A percentile compares a stretch with the other conserved stretches of the same genome.
Evolutionary conservation across 2,329 filamentous ascomycete species (phyloP).

Genomic region (Paecilomyces sp.): DNA sequence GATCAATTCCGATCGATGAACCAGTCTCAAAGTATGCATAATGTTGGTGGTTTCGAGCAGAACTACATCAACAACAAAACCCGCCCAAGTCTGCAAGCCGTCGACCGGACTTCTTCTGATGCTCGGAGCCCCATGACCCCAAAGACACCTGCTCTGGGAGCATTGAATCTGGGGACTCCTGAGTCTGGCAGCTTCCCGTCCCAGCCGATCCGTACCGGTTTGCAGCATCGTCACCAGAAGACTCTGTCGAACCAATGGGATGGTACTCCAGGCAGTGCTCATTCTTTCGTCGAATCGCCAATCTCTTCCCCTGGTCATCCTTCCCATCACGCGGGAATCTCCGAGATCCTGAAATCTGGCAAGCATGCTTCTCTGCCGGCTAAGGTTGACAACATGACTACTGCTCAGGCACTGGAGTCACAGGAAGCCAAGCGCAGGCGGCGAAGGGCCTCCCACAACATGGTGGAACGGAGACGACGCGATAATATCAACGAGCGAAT

Average conservation of each 20-base stretch:
- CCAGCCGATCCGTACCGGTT: constrained; percentile 65
- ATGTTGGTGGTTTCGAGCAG: constrained; percentile 42
- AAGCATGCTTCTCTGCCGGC: constrained; percentile 83
- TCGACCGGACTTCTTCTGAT: constrained; percentile 68
- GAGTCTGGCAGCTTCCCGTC: constrained; percentile 67
- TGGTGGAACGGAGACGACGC: constrained; percentile 86
- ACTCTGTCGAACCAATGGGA: constrained; percentile 86
- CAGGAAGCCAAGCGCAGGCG: constrained; percentile 92
- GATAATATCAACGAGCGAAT: constrained; percentile 99
- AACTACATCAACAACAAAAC: constrained; percentile 54
- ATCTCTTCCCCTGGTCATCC: constrained; percentile 66
- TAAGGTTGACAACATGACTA: constrained; percentile 60
- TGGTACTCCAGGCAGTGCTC: constrained; percentile 73
- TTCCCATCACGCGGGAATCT: constrained; percentile 64
- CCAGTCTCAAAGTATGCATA: constrained; percentile 23
- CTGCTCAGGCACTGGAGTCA: constrained; percentile 55
- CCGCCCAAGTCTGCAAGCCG: constrained; percentile 54
- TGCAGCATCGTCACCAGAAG: constrained; percentile 64
- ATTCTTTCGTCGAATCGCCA: constrained; percentile 81
- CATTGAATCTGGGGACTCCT: constrained; percentile 62
- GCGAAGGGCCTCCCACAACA: constrained; percentile 88
- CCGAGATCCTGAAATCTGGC: constrained; percentile 75
- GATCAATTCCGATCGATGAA: constrained; percentile 63
- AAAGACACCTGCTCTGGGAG: constrained; percentile 71
- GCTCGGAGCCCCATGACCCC: constrained; percentile 76